Percentiles rank a stretch among this genome's conserved stretches.
Evolutionary conservation across 495 filamentous ascomycete genomes (phyloP).

Genomic region (Penicillium malachiteum): DNA sequence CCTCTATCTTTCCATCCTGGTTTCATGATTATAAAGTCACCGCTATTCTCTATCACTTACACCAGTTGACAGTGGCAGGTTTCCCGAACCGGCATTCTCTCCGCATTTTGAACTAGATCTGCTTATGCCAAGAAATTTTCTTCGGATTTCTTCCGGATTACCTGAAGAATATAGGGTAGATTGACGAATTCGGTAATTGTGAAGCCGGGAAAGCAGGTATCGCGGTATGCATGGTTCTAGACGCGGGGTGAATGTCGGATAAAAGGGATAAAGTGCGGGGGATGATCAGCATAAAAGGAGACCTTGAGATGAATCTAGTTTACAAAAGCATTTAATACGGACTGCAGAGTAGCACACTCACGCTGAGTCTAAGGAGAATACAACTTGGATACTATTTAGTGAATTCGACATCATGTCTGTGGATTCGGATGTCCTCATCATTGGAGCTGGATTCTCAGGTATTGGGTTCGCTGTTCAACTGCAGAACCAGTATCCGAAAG

Average conservation of each 20-base stretch:
- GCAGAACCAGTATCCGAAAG: slow-evolving; percentile 45
- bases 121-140: not conserved
- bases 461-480: slow-evolving; percentile 58
- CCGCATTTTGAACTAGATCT: not conserved
- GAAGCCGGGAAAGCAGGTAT: not conserved
- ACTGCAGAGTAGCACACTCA: no score
- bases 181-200: not conserved
- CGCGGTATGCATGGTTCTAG: not conserved
- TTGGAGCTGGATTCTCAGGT: slow-evolving; percentile 59
- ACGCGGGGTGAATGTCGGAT: not conserved
- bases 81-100: slow-evolving; percentile 13
- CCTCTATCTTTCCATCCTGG: no score
- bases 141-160: not conserved
- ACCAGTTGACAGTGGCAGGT: slow-evolving; percentile 16
- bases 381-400: not conserved
- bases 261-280: no score
- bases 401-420: not conserved
- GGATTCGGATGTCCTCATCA: slow-evolving; percentile 19
- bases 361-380: no score
- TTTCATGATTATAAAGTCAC: not conserved
- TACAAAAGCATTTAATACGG: no score
- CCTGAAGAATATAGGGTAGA: not conserved
- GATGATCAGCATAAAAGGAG: no score
- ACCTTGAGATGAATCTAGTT: no score
- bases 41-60: no score